Base-by-base conservation (phyloP, 78 protist species). In the Dictyostelium brefeldianum region DNA sequence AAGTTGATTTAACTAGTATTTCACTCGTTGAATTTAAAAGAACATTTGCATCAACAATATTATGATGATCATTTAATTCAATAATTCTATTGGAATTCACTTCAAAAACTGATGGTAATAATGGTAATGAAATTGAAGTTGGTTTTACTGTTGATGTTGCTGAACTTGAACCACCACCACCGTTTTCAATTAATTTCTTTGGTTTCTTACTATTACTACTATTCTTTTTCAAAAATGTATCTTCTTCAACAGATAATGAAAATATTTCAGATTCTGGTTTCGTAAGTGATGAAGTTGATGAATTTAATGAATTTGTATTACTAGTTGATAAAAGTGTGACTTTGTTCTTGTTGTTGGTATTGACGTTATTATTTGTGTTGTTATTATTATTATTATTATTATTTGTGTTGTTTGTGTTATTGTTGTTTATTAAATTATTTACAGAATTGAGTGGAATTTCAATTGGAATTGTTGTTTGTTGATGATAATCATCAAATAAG, bases 1-100 rank as follows among this genome's bases (percentile, higher is more conserved):
- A 59, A 10, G 93, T 87, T 15, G 93, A 87, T 51, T 87, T 87
- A 0, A 78, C 71, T 5, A 78, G 22, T 6, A 22, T 29, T 67
- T 67, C 75, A 15, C 22, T 67, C 5, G 47, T 31, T 12, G 47
- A 43, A 14, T 29, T 14, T 29, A 17, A 4, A 15, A 67, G 12
- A 2, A 7, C 31, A 29, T 1, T n/a, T 31, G 15, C 20, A 18
- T 69, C 31, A 36, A 31, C 31, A n/a, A 20, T 53, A 18, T 53
- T 62, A 25, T 62, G 8, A 62, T 70, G 14, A 27, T 69, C n/a
- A 15, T 12, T 20, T 11, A 73, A 46, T 18, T 22, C 69, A 17
- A 18, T 59, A 22, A 22, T 59, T 59, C 22, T 59, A 59, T 18
- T 59, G 2, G 29, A 11, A 59, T 8, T 59, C 4, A 36, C 43